These are phyloP conservation scores for Kwoniella mangroviensis DNA, from an alignment of 768 basidiomycete species.

Conservation along the genomic window DNA sequence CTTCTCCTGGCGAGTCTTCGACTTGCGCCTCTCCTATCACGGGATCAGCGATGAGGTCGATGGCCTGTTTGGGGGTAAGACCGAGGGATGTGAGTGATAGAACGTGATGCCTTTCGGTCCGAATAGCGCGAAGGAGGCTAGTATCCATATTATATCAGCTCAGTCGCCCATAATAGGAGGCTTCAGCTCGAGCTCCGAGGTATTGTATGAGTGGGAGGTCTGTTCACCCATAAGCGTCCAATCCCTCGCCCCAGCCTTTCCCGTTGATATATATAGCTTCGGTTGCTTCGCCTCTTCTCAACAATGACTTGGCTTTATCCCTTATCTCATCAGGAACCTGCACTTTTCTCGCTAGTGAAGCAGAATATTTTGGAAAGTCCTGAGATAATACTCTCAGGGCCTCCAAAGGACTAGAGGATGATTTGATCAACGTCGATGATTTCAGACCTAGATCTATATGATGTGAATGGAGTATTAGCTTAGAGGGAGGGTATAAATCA, in stretches of 20 bases:
- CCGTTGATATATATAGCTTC: constrained; percentile 80
- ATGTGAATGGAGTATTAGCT: not conserved
- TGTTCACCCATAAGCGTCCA: constrained; percentile 70
- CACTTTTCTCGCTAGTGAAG: constrained; percentile 71
- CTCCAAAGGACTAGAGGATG: constrained; percentile 65
- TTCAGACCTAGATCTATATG: constrained; percentile 68
- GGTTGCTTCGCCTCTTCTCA: constrained; percentile 56
- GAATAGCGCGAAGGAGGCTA: constrained; percentile 71
- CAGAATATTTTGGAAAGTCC: constrained; percentile 86
- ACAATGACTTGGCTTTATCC: constrained; percentile 64
- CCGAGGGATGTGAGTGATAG: constrained; percentile 67
- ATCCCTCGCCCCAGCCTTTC: constrained; percentile 66
- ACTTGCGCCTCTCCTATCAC: constrained; percentile 64
- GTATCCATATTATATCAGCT: not conserved
- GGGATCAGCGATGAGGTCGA: constrained; percentile 74
- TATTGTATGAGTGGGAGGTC: not conserved
- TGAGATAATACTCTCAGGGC: constrained; percentile 74
- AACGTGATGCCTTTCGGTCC: constrained; percentile 72
- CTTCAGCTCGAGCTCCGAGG: too few relatives aligned
- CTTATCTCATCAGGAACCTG: constrained; percentile 66
- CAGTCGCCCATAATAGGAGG: not conserved
- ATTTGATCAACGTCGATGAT: constrained; percentile 73
- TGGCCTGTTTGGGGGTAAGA: constrained; percentile 67
- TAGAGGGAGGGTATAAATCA: not conserved
- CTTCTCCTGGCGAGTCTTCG: constrained; percentile 66